Conservation (phyloP, 2,329 filamentous ascomycete species). For the Hymenoscyphus fructigenus region DNA sequence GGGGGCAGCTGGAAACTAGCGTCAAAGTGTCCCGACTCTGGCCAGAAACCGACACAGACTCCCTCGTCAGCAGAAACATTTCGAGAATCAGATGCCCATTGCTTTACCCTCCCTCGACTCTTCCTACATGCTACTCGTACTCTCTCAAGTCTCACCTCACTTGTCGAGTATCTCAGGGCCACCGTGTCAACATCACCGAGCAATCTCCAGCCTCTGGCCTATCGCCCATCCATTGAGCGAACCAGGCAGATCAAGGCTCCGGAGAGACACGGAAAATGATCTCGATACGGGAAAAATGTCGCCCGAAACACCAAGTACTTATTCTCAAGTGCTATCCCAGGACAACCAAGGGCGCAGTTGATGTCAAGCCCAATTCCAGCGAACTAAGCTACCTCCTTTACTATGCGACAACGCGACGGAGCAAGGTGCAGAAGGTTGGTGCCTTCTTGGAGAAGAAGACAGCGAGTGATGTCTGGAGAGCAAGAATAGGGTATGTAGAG, state of each 20-base stretch:
- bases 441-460: constrained; percentile 94
- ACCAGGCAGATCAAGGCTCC: constrained; percentile 2
- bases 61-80: constrained; percentile 3
- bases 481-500: constrained; percentile 76
- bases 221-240: constrained; percentile 1
- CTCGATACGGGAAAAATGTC: constrained; percentile 65
- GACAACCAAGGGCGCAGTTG: constrained; percentile 84
- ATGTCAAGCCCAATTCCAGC: constrained; percentile 93
- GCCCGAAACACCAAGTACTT: constrained; percentile 95
- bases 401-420: constrained; percentile 90
- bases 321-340: constrained; percentile 95
- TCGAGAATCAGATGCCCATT: background rate
- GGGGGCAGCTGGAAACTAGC: no score
- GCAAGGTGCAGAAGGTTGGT: constrained; percentile 95
- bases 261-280: constrained; percentile 49
- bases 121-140: background rate
- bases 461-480: constrained; percentile 84
- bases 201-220: background rate
- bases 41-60: background rate
- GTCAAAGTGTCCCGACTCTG: no score
- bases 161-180: background rate
- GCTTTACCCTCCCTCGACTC: background rate
- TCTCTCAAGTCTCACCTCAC: background rate
- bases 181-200: constrained; percentile 1
- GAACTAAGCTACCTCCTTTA: constrained; percentile 96